Evolutionary conservation across 192 early-diverging fungal genomes (phyloP), one percentile per base, ranked within the genome.

Genomic region (Cetraspora pellucida): DNA sequence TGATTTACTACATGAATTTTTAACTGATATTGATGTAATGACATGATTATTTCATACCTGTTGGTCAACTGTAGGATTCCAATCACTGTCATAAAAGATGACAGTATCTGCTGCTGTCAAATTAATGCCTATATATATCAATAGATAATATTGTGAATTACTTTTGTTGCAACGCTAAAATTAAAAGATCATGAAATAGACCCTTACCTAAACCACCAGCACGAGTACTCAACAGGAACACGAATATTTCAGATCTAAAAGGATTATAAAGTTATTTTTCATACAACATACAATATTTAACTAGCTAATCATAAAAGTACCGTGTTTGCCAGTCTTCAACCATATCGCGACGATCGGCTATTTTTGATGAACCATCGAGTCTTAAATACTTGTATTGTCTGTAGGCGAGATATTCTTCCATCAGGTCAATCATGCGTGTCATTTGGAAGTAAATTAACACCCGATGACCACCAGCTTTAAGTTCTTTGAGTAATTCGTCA

Each of bases 261-360:
- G 19, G 21, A 50, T 2, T n/a, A 54, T 16, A 11, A 68, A 14
- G 25, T 61, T 25, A 72, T 7, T 37, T 37, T 37, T 37, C 7
- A 7, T 7, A 1, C 7, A 37, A 37, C 37, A 37, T 37, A 37
- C 37, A 37, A 37, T 37, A 37, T 37, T 37, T 7, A 37, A 37
- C 37, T 16, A 8, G 55, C 43, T 43, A n/a, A n/a, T n/a, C n/a
- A 60, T 23, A 21, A 45, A 73, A 7, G 23, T 27, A 84, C 77
- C 85, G 81, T 6, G 94, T 95, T 82, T 96, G 95, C 93, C 93
- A 96, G 79, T 96, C 95, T 61, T 88, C 87, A n/a, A 97, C 95
- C 90, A 96, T 92, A 76, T 94, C 93, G 21, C 93, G 90, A 65
- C 95, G 92, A 64, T 97, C 94, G 2, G 89, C 89, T 46, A 95